Evolutionary conservation across 352 stramenopile genomes (phyloP), one percentile per base, ranked within the genome.

Genomic region (Globisporangium ultimum): DNA sequence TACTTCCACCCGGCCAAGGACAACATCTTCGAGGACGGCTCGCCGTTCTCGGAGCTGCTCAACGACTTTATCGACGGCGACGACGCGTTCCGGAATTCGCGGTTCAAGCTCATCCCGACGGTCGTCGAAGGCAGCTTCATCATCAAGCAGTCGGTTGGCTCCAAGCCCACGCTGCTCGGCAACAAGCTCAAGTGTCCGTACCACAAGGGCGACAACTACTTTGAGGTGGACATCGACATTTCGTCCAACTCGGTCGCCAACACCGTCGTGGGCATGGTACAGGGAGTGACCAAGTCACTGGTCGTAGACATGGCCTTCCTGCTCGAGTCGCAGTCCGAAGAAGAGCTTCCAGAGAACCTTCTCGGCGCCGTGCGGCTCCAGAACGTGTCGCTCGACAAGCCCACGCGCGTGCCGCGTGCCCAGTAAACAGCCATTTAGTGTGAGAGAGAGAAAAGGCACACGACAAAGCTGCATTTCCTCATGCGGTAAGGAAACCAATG

Each of bases 81-180:
- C 65, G 95, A 99, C 70, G 66, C 78, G 50, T 98, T 98, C 68
- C 89, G 96, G 28, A 97, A 99, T 70, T 93, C 89, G 48, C 94
- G 95, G 14, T 99, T 99, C 78, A 99, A 99, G 79, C 74, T 99
- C 51, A 98, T 99, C 65, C 97, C 97, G 22, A 96, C 87, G 9
- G 80, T 99, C 58, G 88, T 98, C 6, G 93, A 99, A 65, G 96
- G 96, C 12, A 98, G 97, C 73, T 99, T 98, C 66, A 93, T 99
- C 54, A 97, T 99, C 41, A 89, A 95, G 48, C 93, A 98, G 62
- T 87, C 92, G 24, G 94, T 98, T 24, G 96, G 95, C 11, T 97
- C 85, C 20, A 99, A 96, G 60, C 97, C 97, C 12, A 96, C 95
- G 34, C 89, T 99, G 38, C 80, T 99, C 32, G 97, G 96, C 22